Percentiles rank a stretch among this genome's conserved stretches.
Evolutionary conservation across 202 grass and related monocot species (phyloP).

Genomic region (Eragrostis tef): DNA sequence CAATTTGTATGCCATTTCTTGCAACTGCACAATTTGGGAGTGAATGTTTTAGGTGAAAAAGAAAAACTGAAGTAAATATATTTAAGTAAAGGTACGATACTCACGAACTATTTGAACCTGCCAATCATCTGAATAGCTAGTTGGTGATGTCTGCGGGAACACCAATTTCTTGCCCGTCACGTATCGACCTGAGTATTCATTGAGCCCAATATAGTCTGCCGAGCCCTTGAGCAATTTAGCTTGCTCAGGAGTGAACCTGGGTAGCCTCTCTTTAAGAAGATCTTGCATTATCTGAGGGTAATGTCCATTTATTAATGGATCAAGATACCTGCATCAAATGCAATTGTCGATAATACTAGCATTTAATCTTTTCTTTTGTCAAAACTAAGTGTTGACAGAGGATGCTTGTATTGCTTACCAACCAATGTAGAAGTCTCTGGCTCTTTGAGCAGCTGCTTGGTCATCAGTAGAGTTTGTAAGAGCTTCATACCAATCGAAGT

Average conservation of each 20-base stretch:
- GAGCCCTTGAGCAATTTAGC: conserved; percentile 62
- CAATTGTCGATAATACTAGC: background rate
- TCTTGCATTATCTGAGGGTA: conserved; percentile 71
- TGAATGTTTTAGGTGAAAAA: too few relatives aligned
- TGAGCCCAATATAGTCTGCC: conserved; percentile 65
- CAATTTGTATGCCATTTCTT: conserved; percentile 58
- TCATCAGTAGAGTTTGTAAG: conserved; percentile 71
- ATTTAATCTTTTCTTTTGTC: background rate
- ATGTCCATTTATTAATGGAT: conserved; percentile 61
- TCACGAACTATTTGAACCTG: conserved; percentile 59
- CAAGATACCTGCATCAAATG: conserved; percentile 54
- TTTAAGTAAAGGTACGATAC: conserved; percentile 12
- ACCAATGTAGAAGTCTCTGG: conserved; percentile 84
- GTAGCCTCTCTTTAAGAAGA: conserved; percentile 64
- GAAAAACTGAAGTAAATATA: too few relatives aligned
- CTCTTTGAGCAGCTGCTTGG: conserved; percentile 78
- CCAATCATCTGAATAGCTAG: conserved; percentile 57
- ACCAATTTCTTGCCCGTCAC: conserved; percentile 48
- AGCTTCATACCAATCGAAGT: conserved; percentile 83
- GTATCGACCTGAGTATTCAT: conserved; percentile 64
- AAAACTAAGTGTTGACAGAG: background rate
- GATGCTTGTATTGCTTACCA: conserved; percentile 58
- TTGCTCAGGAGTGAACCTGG: conserved; percentile 54
- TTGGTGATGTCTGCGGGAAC: conserved; percentile 29
- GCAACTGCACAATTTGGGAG: conserved; percentile 36